Evolutionary conservation across 768 basidiomycete species (phyloP).

Genomic region (Crucibulum laeve): DNA sequence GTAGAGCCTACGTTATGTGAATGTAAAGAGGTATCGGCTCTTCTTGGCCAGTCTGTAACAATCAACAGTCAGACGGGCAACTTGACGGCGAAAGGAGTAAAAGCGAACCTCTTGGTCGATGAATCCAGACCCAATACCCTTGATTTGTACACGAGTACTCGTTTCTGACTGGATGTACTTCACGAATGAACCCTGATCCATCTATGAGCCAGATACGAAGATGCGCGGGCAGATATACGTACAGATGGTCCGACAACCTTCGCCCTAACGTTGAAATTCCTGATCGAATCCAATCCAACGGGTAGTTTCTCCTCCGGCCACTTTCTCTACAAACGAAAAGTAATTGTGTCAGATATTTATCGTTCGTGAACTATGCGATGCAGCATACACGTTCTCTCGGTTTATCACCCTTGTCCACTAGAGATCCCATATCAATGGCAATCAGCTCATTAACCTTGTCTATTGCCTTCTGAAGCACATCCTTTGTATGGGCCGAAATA

Average conservation of each 20-base stretch:
- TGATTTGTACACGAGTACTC: slow-evolving; percentile 94
- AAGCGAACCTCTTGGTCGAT: slow-evolving; percentile 50
- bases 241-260: slow-evolving; percentile 96
- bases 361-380: not conserved
- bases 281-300: slow-evolving; percentile 82
- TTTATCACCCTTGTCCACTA: slow-evolving; percentile 74
- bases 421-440: slow-evolving; percentile 68
- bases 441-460: slow-evolving; percentile 74
- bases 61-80: not conserved
- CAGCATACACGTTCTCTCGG: slow-evolving; percentile 57
- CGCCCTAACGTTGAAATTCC: slow-evolving; percentile 96
- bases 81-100: not conserved
- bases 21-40: slow-evolving; percentile 90
- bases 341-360: not conserved
- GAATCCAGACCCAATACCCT: slow-evolving; percentile 92
- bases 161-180: slow-evolving; percentile 99
- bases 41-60: slow-evolving; percentile 69
- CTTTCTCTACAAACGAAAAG: slow-evolving; percentile 58
- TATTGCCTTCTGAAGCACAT: slow-evolving; percentile 61
- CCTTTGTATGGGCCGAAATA: slow-evolving; percentile 72
- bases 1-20: slow-evolving; percentile 73
- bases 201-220: too few species aligned
- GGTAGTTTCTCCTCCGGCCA: slow-evolving; percentile 98
- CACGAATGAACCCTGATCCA: slow-evolving; percentile 97
- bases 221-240: slow-evolving; percentile 25